These are phyloP conservation scores for Yamadazyma atlantica DNA, from an alignment of 1,139 yeast species.

Conservation along the genomic window DNA sequence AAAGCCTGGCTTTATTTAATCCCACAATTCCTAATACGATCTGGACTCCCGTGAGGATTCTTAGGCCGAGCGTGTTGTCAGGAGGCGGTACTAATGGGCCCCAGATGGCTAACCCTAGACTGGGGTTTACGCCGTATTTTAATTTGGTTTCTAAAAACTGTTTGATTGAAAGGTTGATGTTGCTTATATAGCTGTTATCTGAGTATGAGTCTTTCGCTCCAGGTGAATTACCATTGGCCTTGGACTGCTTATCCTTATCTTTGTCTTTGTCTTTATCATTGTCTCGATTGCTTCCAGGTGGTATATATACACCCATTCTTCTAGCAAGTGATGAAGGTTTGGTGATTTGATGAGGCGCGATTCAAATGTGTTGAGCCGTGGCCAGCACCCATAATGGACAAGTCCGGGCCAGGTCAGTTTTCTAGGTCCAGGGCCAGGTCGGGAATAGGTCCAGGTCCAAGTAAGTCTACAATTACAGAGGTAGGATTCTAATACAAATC, in stretches of 20 bases:
- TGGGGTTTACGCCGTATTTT: conserved; percentile 36
- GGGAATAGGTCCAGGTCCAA: no score
- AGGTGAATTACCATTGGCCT: not conserved
- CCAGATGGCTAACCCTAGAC: conserved; percentile 56
- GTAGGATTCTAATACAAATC: no score
- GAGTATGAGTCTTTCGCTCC: conserved; percentile 1
- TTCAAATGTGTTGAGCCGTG: no score
- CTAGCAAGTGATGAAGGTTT: no score
- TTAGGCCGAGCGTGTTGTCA: conserved; percentile 52
- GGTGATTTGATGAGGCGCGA: no score
- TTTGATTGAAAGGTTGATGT: not conserved
- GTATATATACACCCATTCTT: conserved; percentile 19
- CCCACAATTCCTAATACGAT: conserved; percentile 40
- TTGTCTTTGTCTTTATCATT: conserved; percentile 6
- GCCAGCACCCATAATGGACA: no score
- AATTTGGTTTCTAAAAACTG: conserved; percentile 4
- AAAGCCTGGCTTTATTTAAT: conserved; percentile 22
- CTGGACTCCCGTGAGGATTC: conserved; percentile 48
- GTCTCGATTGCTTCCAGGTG: conserved; percentile 24
- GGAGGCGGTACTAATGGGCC: conserved; percentile 68
- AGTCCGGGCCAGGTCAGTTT: no score
- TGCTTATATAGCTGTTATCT: not conserved
- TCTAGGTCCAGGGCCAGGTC: no score
- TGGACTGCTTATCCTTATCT: conserved; percentile 2
- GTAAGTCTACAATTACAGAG: no score